Base-by-base conservation (phyloP, 352 stramenopile genomes). In the Phytophthora foliorum region DNA sequence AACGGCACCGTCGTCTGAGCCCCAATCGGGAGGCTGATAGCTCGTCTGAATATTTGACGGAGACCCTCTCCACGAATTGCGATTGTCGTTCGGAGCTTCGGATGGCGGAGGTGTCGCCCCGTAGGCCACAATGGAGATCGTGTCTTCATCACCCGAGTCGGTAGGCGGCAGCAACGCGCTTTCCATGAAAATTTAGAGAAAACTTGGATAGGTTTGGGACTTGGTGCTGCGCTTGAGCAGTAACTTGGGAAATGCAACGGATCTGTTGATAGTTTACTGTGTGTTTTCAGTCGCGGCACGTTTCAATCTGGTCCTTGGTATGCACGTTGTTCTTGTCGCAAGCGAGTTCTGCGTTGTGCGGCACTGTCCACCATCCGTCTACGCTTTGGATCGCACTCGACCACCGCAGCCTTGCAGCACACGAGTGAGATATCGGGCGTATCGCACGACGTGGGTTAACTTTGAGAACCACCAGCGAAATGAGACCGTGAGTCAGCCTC, bases 101-200 rank as follows among this genome's bases (percentile, higher is more conserved):
- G 63, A 56, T 31, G 56, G 14, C 9, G 44, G 38, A 27, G 63
- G 42, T 25, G 49, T 61, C 10, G 48, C 6, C 58, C 62, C 56
- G 19, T 76, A 59, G 21, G 64, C 63, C 31, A 77, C 69, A 31
- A 73, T 67, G 21, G 69, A 65, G 39, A 73, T 65, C n/a, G 57
- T 62, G 1, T 77, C 63, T 22, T 66, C 54, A 38, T 69, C 54
- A 6, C 19, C 27, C 11, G 67, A 60, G 61, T 67, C 31, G 19
- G 13, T 44, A 25, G 54, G 68, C 5, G 57, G 57, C n/a, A 64
- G 21, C 51, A 75, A 58, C 16, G 57, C 50, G 34, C 57, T 72
- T 38, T 72, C 63, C 62, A 75, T 75, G 4, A 5, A 45, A 2
- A 22, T 51, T n/a, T 48, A 69, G 4, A 31, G 45, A 34, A 21